Conservation (phyloP, 148 eudicot genomes). For the Rhododendron henanense region DNA sequence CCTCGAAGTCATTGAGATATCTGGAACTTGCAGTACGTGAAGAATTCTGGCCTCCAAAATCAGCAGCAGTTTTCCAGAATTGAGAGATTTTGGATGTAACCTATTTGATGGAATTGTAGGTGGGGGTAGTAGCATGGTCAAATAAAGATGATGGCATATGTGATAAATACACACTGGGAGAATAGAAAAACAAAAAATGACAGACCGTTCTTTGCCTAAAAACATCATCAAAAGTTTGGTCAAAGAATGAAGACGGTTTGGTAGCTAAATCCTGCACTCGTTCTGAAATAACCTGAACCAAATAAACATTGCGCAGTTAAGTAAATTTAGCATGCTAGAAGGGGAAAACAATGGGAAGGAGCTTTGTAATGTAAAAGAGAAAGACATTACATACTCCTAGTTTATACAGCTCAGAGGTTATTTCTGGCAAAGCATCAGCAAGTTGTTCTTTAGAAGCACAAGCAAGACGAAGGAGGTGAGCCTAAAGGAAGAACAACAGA, state of each 20-base stretch:
- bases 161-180: not conserved
- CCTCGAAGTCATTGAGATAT: slow-evolving; percentile 90
- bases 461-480: slow-evolving; percentile 94
- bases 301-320: slow-evolving; percentile 15
- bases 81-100: slow-evolving; percentile 57
- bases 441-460: slow-evolving; percentile 81
- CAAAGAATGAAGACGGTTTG: slow-evolving; percentile 63
- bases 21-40: slow-evolving; percentile 66
- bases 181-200: slow-evolving; percentile 1
- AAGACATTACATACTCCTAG: slow-evolving; percentile 56
- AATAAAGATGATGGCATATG: not conserved
- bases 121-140: slow-evolving; percentile 7
- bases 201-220: slow-evolving; percentile 63
- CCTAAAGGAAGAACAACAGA: slow-evolving; percentile 40
- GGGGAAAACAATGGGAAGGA: slow-evolving; percentile 1
- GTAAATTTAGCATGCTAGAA: not conserved
- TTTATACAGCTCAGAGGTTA: slow-evolving; percentile 70
- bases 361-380: not conserved
- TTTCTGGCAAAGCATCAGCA: slow-evolving; percentile 72
- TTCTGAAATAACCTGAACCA: slow-evolving; percentile 65
- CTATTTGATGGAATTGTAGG: slow-evolving; percentile 27
- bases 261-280: slow-evolving; percentile 56
- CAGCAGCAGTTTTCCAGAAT: slow-evolving; percentile 81
- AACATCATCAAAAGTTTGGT: slow-evolving; percentile 50
- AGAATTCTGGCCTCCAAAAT: slow-evolving; percentile 44